Evolutionary conservation across 805 yeast species (phyloP).

Genomic region (Cyberlindnera amylophila): DNA sequence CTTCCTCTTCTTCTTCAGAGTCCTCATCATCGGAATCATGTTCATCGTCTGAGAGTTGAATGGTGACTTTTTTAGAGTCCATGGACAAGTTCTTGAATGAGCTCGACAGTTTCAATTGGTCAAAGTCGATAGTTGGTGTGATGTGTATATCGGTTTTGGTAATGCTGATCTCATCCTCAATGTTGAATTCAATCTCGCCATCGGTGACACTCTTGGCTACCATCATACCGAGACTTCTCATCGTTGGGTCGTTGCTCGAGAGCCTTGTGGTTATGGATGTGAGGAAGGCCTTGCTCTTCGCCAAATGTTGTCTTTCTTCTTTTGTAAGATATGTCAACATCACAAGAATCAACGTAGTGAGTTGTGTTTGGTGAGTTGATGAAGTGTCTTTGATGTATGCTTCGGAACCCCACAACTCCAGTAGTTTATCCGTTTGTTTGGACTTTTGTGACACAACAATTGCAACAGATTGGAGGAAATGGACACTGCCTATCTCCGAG

Average conservation of each 20-base stretch:
- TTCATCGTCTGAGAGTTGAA: slow-evolving; percentile 25
- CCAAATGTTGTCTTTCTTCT: slow-evolving; percentile 27
- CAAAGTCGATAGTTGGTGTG: slow-evolving; percentile 12
- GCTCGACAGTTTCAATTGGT: slow-evolving; percentile 13
- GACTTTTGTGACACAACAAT: slow-evolving; percentile 6
- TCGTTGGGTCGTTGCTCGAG: slow-evolving; percentile 41
- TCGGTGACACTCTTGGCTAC: slow-evolving; percentile 47
- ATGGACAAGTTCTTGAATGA: slow-evolving; percentile 12
- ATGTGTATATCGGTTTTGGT: slow-evolving; percentile 2
- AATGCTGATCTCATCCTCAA: slow-evolving; percentile 21
- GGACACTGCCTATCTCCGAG: slow-evolving; percentile 7
- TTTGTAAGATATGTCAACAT: slow-evolving; percentile 27
- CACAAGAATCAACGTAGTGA: slow-evolving; percentile 46
- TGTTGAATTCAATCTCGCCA: slow-evolving; percentile 28
- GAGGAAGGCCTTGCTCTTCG: slow-evolving; percentile 40
- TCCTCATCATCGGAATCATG: slow-evolving; percentile 26
- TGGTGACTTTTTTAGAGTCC: slow-evolving; percentile 9
- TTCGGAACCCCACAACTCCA: slow-evolving; percentile 36
- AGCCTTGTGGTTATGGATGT: slow-evolving; percentile 51
- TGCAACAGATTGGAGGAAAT: slow-evolving; percentile 15
- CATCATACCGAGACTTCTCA: slow-evolving; percentile 51
- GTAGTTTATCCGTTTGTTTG: slow-evolving; percentile 7
- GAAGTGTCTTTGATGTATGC: slow-evolving; percentile 38
- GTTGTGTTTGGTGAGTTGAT: slow-evolving; percentile 39
- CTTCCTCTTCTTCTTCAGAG: slow-evolving; percentile 32